Evolutionary conservation across 2,329 filamentous ascomycete species (phyloP).

Genomic region (Laburnicola sp.): DNA sequence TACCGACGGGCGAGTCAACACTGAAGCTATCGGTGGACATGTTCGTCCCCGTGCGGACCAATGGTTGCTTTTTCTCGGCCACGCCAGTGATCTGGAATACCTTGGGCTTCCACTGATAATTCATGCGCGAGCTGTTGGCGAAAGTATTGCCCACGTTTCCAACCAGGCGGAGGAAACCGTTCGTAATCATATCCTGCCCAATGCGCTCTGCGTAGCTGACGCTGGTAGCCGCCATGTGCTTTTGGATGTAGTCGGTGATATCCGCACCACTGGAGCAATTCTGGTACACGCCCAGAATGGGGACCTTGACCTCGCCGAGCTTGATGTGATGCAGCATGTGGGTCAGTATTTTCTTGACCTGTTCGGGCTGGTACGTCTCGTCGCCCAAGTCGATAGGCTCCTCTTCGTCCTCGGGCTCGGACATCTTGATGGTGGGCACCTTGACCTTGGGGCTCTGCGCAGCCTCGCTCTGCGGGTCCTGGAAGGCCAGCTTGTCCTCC

Average conservation of each 20-base stretch:
- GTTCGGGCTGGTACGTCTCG: slow-evolving; percentile 78
- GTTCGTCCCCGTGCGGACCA: slow-evolving; percentile 74
- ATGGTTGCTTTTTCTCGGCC: slow-evolving; percentile 78
- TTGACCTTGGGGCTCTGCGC: slow-evolving; percentile 57
- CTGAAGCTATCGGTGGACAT: slow-evolving; percentile 56
- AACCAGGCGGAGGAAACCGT: slow-evolving; percentile 85
- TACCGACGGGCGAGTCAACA: slow-evolving; percentile 78
- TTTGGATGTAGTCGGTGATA: slow-evolving; percentile 93
- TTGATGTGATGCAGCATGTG: slow-evolving; percentile 87
- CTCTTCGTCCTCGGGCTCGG: slow-evolving; percentile 70
- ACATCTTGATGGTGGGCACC: slow-evolving; percentile 87
- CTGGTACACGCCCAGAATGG: slow-evolving; percentile 90
- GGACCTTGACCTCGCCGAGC: slow-evolving; percentile 88
- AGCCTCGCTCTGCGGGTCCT: slow-evolving; percentile 68
- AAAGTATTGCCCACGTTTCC: slow-evolving; percentile 95
- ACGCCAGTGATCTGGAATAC: slow-evolving; percentile 85
- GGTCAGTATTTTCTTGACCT: slow-evolving; percentile 85
- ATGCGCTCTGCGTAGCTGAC: slow-evolving; percentile 92
- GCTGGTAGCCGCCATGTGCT: slow-evolving; percentile 79
- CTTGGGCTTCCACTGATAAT: slow-evolving; percentile 95
- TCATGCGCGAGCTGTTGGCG: slow-evolving; percentile 95
- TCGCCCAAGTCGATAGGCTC: slow-evolving; percentile 90
- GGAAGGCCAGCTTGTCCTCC: slow-evolving; percentile 97
- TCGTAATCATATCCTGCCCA: slow-evolving; percentile 85
- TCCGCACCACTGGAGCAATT: slow-evolving; percentile 91